Evolutionary conservation across 495 filamentous ascomycete species (phyloP).

Genomic region (Viridothelium virens): DNA sequence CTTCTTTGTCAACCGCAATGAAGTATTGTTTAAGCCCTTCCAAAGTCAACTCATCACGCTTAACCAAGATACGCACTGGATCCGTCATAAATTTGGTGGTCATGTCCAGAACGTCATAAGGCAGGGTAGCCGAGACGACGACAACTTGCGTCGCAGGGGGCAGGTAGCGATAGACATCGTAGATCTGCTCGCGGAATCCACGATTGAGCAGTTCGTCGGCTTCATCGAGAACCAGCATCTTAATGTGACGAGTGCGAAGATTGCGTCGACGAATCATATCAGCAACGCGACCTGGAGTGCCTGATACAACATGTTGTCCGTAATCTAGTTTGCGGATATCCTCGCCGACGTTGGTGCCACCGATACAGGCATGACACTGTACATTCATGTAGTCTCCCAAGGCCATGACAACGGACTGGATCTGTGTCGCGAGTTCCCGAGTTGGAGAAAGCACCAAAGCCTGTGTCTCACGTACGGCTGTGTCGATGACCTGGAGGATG

Average conservation of each 20-base stretch:
- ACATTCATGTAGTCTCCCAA: constrained; percentile 99
- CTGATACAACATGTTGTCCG: constrained; percentile 92
- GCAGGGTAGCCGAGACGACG: constrained; percentile 92
- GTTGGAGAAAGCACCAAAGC: constrained; percentile 96
- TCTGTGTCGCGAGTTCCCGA: constrained; percentile 94
- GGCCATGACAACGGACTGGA: constrained; percentile 94
- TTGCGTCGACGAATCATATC: constrained; percentile 99
- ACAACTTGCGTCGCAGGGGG: constrained; percentile 96
- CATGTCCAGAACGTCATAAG: constrained; percentile 97
- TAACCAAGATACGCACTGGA: constrained; percentile 96
- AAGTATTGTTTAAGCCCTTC: constrained; percentile 99
- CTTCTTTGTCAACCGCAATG: constrained; percentile 98
- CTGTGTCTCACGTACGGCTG: constrained; percentile 71
- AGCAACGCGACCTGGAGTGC: constrained; percentile 89
- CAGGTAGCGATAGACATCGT: constrained; percentile 96
- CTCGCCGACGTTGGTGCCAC: constrained; percentile 92
- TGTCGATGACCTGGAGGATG: constrained; percentile 73
- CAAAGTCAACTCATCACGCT: constrained; percentile 97
- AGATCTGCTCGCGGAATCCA: constrained; percentile 98
- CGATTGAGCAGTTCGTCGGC: constrained; percentile 85
- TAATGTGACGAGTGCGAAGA: constrained; percentile 88
- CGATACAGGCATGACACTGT: constrained; percentile 97
- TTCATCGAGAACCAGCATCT: constrained; percentile 98
- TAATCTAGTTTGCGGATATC: constrained; percentile 96
- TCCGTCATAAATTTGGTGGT: constrained; percentile 99